phyloP scores from a whole-genome alignment of 345 rosid genomes.

The Eucalyptus cladocalyx region DNA sequence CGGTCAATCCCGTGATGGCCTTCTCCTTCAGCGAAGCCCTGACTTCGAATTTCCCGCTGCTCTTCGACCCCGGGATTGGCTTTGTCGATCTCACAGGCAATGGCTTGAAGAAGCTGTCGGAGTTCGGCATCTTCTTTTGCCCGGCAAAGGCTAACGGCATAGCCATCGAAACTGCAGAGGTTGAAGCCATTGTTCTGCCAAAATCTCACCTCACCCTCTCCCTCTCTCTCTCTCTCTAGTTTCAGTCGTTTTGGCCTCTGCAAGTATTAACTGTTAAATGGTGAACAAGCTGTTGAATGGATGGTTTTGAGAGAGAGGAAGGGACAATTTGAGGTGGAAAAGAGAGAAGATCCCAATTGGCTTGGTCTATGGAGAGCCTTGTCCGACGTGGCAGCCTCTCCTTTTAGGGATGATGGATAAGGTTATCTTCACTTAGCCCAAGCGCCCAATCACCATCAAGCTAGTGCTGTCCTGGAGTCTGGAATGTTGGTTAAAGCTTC shows the following conservation, averaged over 20 bases:
- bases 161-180: constrained; percentile 66
- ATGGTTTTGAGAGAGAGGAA: neutral
- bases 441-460: constrained; percentile 19
- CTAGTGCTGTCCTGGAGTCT: neutral
- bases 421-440: constrained; percentile 24
- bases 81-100: constrained; percentile 38
- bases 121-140: constrained; percentile 27
- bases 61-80: constrained; percentile 8
- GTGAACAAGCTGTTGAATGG: neutral
- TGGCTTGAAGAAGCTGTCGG: constrained; percentile 42
- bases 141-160: constrained; percentile 25
- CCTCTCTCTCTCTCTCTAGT: neutral
- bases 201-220: neutral
- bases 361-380: neutral
- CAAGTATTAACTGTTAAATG: neutral
- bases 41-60: constrained; percentile 20
- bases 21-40: constrained; percentile 67
- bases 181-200: constrained; percentile 43
- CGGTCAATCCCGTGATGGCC: constrained; percentile 61
- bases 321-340: constrained; percentile 20
- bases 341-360: neutral
- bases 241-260: neutral
- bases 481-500: neutral
- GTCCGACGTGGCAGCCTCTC: constrained; percentile 49
- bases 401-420: constrained; percentile 33